Conservation (phyloP, 2,329 filamentous ascomycete genomes). For the Colletotrichum karsti region DNA sequence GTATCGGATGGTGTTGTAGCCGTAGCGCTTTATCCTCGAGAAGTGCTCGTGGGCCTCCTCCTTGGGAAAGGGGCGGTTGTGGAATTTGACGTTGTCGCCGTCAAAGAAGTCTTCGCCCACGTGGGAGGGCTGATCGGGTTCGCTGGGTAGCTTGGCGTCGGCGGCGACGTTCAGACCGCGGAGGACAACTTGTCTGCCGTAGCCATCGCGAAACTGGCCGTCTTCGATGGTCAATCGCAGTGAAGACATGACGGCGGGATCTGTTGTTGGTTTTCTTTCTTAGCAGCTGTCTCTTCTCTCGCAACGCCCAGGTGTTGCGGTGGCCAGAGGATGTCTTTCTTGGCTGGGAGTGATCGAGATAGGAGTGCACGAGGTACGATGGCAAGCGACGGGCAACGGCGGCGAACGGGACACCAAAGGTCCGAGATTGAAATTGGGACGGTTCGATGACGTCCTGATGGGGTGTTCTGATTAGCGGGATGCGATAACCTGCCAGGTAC, state of each 20-base stretch:
- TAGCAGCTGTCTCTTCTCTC: neutral
- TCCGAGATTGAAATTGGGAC: conserved; percentile 27
- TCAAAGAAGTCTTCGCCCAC: conserved; percentile 85
- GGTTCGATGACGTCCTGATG: conserved; percentile 28
- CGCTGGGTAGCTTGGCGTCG: conserved; percentile 88
- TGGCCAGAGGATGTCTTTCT: neutral
- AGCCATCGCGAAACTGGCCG: conserved; percentile 80
- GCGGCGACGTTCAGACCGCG: conserved; percentile 94
- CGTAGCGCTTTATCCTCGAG: conserved; percentile 83
- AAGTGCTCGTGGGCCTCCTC: conserved; percentile 90
- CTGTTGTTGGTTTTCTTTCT: neutral
- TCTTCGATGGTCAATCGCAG: conserved; percentile 87
- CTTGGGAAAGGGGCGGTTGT: conserved; percentile 82
- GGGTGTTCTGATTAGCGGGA: conserved; percentile 16
- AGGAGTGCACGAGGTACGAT: conserved; percentile 12
- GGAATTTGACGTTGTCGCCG: conserved; percentile 90
- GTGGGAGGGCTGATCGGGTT: conserved; percentile 84
- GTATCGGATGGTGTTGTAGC: conserved; percentile 96
- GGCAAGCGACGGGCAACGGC: neutral
- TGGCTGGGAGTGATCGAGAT: neutral
- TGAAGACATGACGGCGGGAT: conserved; percentile 67
- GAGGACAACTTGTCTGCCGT: conserved; percentile 86
- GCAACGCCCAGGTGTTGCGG: neutral
- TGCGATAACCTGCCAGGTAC: neutral
- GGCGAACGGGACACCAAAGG: conserved; percentile 18